Evolutionary conservation across 352 stramenopile species (phyloP), one percentile per base, ranked within the genome.

Genomic region (Salisapilia sapeloensis): DNA sequence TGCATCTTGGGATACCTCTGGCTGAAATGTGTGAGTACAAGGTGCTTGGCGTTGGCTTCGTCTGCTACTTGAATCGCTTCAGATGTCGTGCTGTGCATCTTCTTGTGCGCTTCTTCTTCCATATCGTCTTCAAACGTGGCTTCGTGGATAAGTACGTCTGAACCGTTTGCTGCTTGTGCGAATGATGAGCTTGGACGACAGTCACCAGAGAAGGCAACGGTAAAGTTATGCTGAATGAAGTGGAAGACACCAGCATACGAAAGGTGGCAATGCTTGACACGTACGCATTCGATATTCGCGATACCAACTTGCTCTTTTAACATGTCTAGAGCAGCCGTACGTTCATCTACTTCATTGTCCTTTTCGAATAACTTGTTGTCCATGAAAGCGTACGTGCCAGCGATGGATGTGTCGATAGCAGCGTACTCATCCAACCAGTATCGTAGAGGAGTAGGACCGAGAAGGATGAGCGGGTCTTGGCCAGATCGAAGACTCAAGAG

Each of bases 11-110:
- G 70, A 39, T 91, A 86, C 12, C 71, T 53, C 44, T 91, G 71
- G 38, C 71, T 87, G 56, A 99, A 99, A 54, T 99, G 94, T n/a
- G 94, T 99, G 6, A 98, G 60, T 12, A 97, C 54, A 1, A 92
- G 47, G 35, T 81, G 58, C 31, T 93, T 75, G 12, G 84, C 92
- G 59, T 92, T 30, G 28, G 63, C 52, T 31, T 56, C 36, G 11
- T 40, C 49, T 2, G 67, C 92, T 2, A 98, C 69, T 6, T 50
- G 37, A 8, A 97, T 57, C 0, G 93, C 93, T 50, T 98, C 89
- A 2, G 62, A 56, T 15, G 94, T 90, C 5, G 94, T 98, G 27
- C 62, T 94, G 67, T 98, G 94, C 21, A 76, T 60, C 57, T 98
- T 98, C 18, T 91, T 58, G 26, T 87, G 71, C 12, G 94, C 94